These are phyloP conservation scores for Trichosanthes cucumerina DNA, from an alignment of 306 rosid species.

Conservation along the genomic window DNA sequence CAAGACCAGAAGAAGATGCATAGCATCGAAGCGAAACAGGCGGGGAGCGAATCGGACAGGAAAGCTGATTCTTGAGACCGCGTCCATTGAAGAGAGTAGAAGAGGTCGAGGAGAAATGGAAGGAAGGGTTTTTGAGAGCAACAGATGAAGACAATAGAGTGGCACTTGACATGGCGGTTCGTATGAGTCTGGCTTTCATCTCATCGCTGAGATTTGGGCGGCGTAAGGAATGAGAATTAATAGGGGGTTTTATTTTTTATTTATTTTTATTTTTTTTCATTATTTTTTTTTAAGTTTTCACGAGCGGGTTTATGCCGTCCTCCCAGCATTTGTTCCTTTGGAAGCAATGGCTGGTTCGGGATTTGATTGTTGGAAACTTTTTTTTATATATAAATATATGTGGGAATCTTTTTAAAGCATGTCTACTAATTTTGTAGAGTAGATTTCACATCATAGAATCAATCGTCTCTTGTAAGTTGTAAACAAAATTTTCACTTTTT, in stretches of 20 bases:
- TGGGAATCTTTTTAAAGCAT: no score
- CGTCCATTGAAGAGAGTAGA: conserved; percentile 24
- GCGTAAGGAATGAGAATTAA: background rate
- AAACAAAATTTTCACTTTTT: no score
- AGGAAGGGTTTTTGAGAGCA: conserved; percentile 37
- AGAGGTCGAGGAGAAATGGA: conserved; percentile 16
- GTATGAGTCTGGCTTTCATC: conserved; percentile 24
- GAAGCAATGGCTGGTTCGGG: no score
- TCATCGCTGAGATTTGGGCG: conserved; percentile 17
- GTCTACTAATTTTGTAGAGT: no score
- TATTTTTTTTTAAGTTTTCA: background rate
- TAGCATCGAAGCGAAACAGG: conserved; percentile 52
- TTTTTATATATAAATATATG: no score
- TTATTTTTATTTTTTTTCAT: no score
- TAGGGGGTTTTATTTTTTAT: background rate
- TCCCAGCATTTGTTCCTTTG: no score
- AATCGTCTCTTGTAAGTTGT: no score
- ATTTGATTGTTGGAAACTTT: no score
- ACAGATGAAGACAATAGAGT: conserved; percentile 21
- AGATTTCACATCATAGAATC: no score
- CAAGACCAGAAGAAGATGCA: conserved; percentile 35
- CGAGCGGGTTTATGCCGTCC: no score
- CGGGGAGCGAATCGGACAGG: conserved; percentile 28
- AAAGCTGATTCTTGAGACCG: conserved; percentile 19
- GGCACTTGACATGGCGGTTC: conserved; percentile 32